These are phyloP conservation scores for Hibiscus syriacus DNA, from an alignment of 345 rosid species.

Conservation along the genomic window DNA sequence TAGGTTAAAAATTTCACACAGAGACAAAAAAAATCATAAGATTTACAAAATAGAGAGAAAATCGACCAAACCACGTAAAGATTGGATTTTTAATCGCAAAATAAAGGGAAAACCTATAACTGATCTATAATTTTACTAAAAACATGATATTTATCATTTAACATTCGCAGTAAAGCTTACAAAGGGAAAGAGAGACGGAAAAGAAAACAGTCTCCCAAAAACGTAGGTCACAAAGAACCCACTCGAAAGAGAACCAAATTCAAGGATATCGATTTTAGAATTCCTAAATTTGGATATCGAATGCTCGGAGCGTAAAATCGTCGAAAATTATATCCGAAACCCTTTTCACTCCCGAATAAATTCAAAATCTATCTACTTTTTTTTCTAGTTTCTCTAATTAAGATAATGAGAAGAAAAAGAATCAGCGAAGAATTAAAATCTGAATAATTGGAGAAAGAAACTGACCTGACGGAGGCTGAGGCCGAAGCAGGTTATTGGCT, in stretches of 20 bases:
- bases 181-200: background rate
- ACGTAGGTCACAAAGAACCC: conserved; percentile 9
- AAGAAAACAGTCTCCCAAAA: background rate
- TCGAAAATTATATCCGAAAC: background rate
- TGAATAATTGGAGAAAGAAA: background rate
- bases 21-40: background rate
- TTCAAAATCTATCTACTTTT: background rate
- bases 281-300: background rate
- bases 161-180: background rate
- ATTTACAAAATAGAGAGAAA: background rate
- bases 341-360: background rate
- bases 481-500: conserved; percentile 6
- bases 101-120: conserved; percentile 2
- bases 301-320: background rate
- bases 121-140: background rate
- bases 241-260: conserved; percentile 2
- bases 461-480: background rate
- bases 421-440: background rate
- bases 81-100: background rate
- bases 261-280: conserved; percentile 1
- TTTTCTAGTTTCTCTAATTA: background rate
- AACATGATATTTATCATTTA: background rate
- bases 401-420: background rate
- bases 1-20: background rate
- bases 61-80: background rate